These are phyloP conservation scores for Boletus rufocinnamomeus DNA, from an alignment of 768 basidiomycete genomes.

Conservation along the genomic window DNA sequence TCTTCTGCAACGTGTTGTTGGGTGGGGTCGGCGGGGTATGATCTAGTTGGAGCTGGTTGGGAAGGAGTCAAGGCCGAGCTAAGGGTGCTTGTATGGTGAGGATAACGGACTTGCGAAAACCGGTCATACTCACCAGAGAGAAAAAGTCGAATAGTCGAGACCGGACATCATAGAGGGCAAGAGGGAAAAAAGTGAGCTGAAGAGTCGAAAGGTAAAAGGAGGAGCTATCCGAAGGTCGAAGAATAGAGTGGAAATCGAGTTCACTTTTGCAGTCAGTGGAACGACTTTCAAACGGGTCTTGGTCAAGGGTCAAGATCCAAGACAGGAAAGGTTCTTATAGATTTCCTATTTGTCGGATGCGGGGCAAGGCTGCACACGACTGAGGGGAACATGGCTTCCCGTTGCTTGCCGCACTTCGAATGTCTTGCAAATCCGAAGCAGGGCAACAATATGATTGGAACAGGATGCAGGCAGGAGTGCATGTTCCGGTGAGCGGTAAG, in stretches of 20 bases:
- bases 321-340: slow-evolving; percentile 32
- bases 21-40: slow-evolving; percentile 31
- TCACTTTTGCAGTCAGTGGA: slow-evolving; percentile 22
- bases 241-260: slow-evolving; percentile 19
- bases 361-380: slow-evolving; percentile 23
- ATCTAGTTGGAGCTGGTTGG: slow-evolving; percentile 24
- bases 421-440: slow-evolving; percentile 37
- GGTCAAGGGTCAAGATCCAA: slow-evolving; percentile 28
- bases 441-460: slow-evolving; percentile 34
- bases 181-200: background rate
- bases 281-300: slow-evolving; percentile 26
- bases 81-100: slow-evolving; percentile 8
- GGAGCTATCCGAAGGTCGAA: slow-evolving; percentile 5
- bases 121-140: slow-evolving; percentile 21
- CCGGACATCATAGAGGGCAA: slow-evolving; percentile 20
- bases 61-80: slow-evolving; percentile 33
- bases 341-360: slow-evolving; percentile 25
- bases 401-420: slow-evolving; percentile 29
- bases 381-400: slow-evolving; percentile 31
- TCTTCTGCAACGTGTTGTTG: slow-evolving; percentile 32
- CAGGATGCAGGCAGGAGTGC: slow-evolving; percentile 32
- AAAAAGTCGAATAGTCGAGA: slow-evolving; percentile 33
- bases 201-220: slow-evolving; percentile 1
- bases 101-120: background rate
- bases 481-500: slow-evolving; percentile 34